Base-by-base conservation (phyloP, 257 asterid species). In the Plantago ovata region DNA sequence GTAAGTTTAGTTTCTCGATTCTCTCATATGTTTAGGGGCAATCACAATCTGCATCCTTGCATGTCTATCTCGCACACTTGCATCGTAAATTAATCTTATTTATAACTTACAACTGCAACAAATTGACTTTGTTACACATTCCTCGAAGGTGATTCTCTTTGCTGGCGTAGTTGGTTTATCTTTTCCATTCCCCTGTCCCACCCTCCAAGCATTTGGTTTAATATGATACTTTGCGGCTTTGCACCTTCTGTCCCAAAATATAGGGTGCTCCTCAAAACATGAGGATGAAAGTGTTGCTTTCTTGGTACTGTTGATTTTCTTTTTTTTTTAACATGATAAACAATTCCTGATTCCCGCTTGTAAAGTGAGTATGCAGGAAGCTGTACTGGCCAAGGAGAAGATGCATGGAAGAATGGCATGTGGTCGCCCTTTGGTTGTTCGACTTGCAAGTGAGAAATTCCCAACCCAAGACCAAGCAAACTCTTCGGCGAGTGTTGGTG, bases 311-410 rank as follows among this genome's bases (percentile, higher is more conserved):
- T n/a, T n/a, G n/a, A n/a, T n/a, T n/a, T n/a, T n/a, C n/a, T n/a
- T n/a, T n/a, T n/a, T n/a, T n/a, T n/a, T 5, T 13, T 42, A 33
- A 13, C 33, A 4, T 54, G 1, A 51, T 45, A 53, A 28, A 54
- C 72, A 70, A 57, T 70, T 67, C 50, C 72, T 74, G 77, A 75
- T 81, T 75, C 78, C 75, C 69, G 60, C 66, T 63, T 78, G 72
- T 76, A 80, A 89, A 89, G 97, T 89, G 91, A 89, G 95, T 70
- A 86, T 84, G 95, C 94, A 90, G 96, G 98, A 87, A 77, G 98
- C 96, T 74, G 62, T 72, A 67, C 14, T 53, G 61, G 96, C 95
- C 74, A 87, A 84, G 85, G 98, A 87, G 76, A 83, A 79, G 78
- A 90, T 90, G 96, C 95, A 90, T 41, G 95, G 95, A 64, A 76